A percentile compares a stretch with the other conserved stretches of the same genome.
These are phyloP conservation scores for Elaeagnus macrophylla DNA, from an alignment of 306 rosid genomes.

Conservation along the genomic window DNA sequence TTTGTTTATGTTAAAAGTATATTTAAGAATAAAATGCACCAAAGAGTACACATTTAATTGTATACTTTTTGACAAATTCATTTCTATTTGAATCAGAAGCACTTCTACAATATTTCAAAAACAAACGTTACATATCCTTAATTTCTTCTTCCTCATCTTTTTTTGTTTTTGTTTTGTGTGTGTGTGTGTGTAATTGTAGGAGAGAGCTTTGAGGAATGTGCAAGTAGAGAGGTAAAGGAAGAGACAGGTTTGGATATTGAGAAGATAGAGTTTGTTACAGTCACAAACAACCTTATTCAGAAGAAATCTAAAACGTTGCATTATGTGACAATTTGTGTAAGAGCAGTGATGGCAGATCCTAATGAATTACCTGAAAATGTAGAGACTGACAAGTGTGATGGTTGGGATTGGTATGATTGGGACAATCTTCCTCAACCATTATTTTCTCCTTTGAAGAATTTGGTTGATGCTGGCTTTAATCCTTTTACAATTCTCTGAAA, in stretches of 20 bases:
- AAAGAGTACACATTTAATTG: too few relatives aligned
- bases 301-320: slow-evolving; percentile 35
- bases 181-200: too few relatives aligned
- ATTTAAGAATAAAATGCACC: too few relatives aligned
- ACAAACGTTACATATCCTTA: too few relatives aligned
- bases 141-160: too few relatives aligned
- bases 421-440: slow-evolving; percentile 42
- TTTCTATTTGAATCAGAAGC: too few relatives aligned
- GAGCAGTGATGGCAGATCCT: slow-evolving; percentile 25
- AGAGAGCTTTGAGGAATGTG: slow-evolving; percentile 74
- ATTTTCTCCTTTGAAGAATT: slow-evolving; percentile 46
- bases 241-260: slow-evolving; percentile 49
- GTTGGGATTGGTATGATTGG: slow-evolving; percentile 76
- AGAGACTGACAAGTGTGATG: slow-evolving; percentile 61
- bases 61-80: too few relatives aligned
- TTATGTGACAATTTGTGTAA: slow-evolving; percentile 42
- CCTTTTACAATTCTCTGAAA: slow-evolving; percentile 27
- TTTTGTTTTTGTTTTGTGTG: too few relatives aligned
- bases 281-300: slow-evolving; percentile 40
- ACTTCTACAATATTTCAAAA: too few relatives aligned
- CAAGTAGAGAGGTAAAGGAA: slow-evolving; percentile 52
- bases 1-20: not conserved
- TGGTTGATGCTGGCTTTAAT: slow-evolving; percentile 37
- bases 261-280: slow-evolving; percentile 33
- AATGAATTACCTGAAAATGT: slow-evolving; percentile 27